Percentiles rank a stretch among this genome's conserved stretches.
Evolutionary conservation across 352 stramenopile genomes (phyloP).

Genomic region (Phytophthora brassicae): DNA sequence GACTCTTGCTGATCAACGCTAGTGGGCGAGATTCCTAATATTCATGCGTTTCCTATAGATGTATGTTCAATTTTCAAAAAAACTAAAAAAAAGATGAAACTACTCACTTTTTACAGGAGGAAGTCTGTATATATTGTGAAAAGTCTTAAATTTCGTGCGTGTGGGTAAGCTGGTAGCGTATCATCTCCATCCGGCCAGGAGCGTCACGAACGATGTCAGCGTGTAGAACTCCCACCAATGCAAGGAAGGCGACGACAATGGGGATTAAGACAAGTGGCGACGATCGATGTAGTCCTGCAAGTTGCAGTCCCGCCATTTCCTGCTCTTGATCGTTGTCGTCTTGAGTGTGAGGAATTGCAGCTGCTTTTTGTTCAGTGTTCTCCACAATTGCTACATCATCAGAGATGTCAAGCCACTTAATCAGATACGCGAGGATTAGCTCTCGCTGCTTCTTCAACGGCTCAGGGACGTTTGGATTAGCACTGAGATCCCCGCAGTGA

Average conservation of each 20-base stretch:
- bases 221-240: slow-evolving; percentile 54
- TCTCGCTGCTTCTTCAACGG: slow-evolving; percentile 69
- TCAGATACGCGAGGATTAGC: slow-evolving; percentile 64
- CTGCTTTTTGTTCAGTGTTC: slow-evolving; percentile 18
- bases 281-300: slow-evolving; percentile 37
- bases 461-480: slow-evolving; percentile 46
- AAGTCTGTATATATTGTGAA: slow-evolving; percentile 9
- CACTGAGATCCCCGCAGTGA: slow-evolving; percentile 76
- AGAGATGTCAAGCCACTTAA: slow-evolving; percentile 52
- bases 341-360: slow-evolving; percentile 1
- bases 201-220: slow-evolving; percentile 56
- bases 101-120: neutral
- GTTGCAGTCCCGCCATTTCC: slow-evolving; percentile 23
- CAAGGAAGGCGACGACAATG: slow-evolving; percentile 56
- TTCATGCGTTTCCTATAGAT: slow-evolving; percentile 33
- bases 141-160: slow-evolving; percentile 28
- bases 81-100: slow-evolving; percentile 10
- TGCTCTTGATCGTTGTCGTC: slow-evolving; percentile 27
- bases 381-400: slow-evolving; percentile 8
- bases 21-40: slow-evolving; percentile 12
- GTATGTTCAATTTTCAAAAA: slow-evolving; percentile 16
- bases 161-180: slow-evolving; percentile 45
- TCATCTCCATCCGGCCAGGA: slow-evolving; percentile 28
- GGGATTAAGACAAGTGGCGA: slow-evolving; percentile 74
- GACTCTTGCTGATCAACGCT: slow-evolving; percentile 13